Evolutionary conservation across 2,329 filamentous ascomycete species (phyloP), one percentile per base, ranked within the genome.

Genomic region (Pyricularia pennisetigena): DNA sequence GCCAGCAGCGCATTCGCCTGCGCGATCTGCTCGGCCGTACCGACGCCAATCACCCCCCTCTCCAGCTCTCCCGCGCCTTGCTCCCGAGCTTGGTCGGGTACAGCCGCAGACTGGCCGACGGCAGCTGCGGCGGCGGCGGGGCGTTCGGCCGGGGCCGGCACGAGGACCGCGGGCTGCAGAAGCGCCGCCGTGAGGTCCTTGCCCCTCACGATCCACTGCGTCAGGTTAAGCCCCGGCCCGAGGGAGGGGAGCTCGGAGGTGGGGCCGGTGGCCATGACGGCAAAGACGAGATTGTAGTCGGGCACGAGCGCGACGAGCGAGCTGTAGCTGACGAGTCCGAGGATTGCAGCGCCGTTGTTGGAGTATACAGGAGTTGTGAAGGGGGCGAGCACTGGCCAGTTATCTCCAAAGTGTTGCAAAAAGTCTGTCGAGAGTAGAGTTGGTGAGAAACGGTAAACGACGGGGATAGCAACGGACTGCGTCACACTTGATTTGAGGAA

Each of bases 331-430:
- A 79, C 80, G 0, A 81, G 74, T 2, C 80, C 82, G 0, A 85
- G 77, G 1, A 84, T 68, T 0, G 78, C 74, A 24, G 82, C 81
- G 0, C 77, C 82, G 2, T 79, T 74, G 70, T 86, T 85, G 29
- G 82, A 82, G 72, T 86, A 86, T 2, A 78, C 75, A 0, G 83
- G 82, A 2, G 76, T 79, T 0, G 78, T 76, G 70, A 80, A 82
- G 0, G 83, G 79, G 0, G 74, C 72, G 66, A 81, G 83, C 1
- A 78, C 74, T 0, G 82, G 82, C 7, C 76, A 73, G 6, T 73
- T 73, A 63, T 72, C 71, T 26, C 71, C 72, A n/a, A 76, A 74
- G 20, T 73, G 74, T 8, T 73, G 67, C 35, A 74, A 71, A 32
- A 77, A 71, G 16, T 75, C 73, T 71, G 66, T 30, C 14, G 2